Percentiles rank a stretch among this genome's conserved stretches.
Conservation (phyloP, 768 basidiomycete species). For the Tulasnella sp. region DNA sequence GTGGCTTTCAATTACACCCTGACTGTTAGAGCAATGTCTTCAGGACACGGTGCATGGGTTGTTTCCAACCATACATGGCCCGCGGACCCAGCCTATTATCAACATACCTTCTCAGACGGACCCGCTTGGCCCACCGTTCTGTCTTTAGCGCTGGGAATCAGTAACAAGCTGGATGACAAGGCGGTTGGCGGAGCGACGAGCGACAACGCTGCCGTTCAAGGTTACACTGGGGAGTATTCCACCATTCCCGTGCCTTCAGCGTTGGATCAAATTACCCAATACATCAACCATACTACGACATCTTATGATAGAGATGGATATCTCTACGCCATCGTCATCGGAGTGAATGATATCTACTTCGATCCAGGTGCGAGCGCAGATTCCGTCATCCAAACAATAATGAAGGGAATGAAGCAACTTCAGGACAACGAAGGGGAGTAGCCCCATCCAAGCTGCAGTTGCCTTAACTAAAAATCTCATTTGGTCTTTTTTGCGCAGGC, state of each 20-base stretch:
- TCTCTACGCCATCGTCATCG: conserved; percentile 1
- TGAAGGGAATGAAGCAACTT: neutral
- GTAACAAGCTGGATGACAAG: neutral
- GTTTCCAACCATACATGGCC: neutral
- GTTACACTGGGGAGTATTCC: conserved; percentile 4
- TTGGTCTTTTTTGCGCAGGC: neutral
- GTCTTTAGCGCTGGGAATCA: neutral
- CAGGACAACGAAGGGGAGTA: neutral
- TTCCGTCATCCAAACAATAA: neutral
- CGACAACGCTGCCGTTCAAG: conserved; percentile 16
- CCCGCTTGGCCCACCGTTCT: neutral
- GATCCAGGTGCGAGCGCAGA: neutral
- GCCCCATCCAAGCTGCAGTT: too few relatives aligned
- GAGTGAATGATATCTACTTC: conserved; percentile 11
- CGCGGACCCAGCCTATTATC: neutral
- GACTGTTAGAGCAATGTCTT: too few relatives aligned
- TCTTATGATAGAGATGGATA: neutral
- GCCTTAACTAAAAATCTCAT: too few relatives aligned
- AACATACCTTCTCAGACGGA: neutral
- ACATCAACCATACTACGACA: neutral
- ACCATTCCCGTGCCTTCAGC: conserved; percentile 4
- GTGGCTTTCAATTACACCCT: too few relatives aligned
- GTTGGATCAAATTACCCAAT: neutral
- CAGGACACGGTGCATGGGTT: neutral
- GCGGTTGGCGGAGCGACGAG: neutral